phyloP scores from a whole-genome alignment of 345 rosid species.

The Draba incana region DNA sequence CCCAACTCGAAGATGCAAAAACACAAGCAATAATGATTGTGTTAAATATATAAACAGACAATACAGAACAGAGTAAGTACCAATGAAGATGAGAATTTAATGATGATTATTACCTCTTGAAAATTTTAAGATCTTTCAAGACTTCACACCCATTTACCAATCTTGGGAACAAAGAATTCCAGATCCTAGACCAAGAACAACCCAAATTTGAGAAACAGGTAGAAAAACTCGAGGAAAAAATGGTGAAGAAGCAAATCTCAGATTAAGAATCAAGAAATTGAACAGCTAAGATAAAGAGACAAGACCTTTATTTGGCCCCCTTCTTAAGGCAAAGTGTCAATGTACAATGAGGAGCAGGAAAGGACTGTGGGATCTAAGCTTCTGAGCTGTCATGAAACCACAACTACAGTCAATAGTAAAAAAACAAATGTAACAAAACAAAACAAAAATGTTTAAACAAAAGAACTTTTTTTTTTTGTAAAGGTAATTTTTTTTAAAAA shows the following conservation, averaged over 20 bases:
- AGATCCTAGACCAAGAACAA: constrained; percentile 54
- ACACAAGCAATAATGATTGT: constrained; percentile 31
- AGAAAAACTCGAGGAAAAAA: neutral
- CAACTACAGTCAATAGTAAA: constrained; percentile 45
- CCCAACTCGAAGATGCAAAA: constrained; percentile 9
- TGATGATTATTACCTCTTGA: constrained; percentile 43
- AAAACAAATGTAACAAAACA: constrained; percentile 33
- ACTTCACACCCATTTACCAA: constrained; percentile 27
- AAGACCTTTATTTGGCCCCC: constrained; percentile 38
- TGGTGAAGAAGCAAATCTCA: constrained; percentile 26
- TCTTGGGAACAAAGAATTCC: constrained; percentile 26
- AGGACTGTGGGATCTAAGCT: constrained; percentile 61
- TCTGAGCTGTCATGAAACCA: constrained; percentile 61
- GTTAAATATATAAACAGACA: constrained; percentile 6
- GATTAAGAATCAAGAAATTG: constrained; percentile 38
- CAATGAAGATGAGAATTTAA: constrained; percentile 16
- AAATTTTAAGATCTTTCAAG: constrained; percentile 55
- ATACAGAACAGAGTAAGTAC: constrained; percentile 30
- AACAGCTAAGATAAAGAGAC: constrained; percentile 43
- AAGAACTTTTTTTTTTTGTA: neutral
- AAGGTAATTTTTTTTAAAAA: constrained; percentile 3
- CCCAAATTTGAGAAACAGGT: constrained; percentile 28
- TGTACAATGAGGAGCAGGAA: constrained; percentile 35
- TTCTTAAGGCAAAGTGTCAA: constrained; percentile 39
- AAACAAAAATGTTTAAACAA: constrained; percentile 4